phyloP scores from a whole-genome alignment of 306 rosid species.

The Lathyrus aphaca region DNA sequence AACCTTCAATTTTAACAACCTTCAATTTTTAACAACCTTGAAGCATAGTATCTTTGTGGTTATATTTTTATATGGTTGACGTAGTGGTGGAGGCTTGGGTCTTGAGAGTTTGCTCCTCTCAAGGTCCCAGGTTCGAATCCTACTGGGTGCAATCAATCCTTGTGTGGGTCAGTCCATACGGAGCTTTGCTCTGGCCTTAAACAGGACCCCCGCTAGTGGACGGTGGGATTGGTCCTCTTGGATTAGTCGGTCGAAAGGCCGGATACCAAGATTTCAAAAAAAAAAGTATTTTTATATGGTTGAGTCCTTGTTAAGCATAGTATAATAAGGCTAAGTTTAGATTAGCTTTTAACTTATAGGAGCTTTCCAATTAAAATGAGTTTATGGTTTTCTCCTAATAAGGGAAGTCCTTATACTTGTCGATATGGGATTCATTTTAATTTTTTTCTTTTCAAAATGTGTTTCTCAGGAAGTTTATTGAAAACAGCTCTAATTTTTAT shows the following conservation, averaged over 20 bases:
- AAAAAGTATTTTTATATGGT: slow-evolving; percentile 13
- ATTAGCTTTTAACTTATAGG: neutral
- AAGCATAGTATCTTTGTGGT: neutral
- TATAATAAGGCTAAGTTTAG: neutral
- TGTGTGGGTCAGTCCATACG: too few species aligned
- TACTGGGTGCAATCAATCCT: too few species aligned
- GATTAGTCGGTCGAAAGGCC: too few species aligned
- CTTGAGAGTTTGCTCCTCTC: too few species aligned
- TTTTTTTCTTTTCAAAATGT: neutral
- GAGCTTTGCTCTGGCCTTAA: too few species aligned
- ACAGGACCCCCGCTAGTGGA: too few species aligned
- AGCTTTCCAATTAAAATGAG: neutral
- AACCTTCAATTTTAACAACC: too few species aligned
- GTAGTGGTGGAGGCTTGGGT: too few species aligned
- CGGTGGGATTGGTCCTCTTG: too few species aligned
- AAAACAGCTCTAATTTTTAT: neutral
- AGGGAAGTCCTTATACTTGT: neutral
- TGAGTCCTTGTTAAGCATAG: neutral
- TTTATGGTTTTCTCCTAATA: neutral
- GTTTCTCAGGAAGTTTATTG: neutral
- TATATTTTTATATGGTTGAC: slow-evolving; percentile 6
- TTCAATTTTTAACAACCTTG: neutral
- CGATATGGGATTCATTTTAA: neutral
- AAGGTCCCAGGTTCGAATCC: too few species aligned
- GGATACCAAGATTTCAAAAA: too few species aligned